Evolutionary conservation across 139 green algal species (phyloP).

Genomic region (Marvania coccoides): DNA sequence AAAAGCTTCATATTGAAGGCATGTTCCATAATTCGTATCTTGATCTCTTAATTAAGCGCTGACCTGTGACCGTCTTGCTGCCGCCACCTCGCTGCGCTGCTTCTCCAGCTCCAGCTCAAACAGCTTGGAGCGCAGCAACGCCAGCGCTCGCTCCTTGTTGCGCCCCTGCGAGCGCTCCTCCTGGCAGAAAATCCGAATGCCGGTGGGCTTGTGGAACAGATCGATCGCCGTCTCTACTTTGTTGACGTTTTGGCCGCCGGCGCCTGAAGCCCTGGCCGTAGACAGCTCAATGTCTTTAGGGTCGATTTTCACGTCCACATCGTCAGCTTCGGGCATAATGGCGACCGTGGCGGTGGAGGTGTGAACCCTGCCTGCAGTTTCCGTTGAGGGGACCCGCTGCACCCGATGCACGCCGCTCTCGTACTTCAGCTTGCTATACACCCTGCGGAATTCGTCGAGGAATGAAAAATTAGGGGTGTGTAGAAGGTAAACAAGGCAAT

Average conservation of each 20-base stretch:
- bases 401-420: slow-evolving; percentile 97
- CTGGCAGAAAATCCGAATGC: slow-evolving; percentile 82
- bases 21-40: no score
- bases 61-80: slow-evolving; percentile 42
- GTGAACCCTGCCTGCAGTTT: slow-evolving; percentile 87
- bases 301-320: slow-evolving; percentile 74
- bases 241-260: slow-evolving; percentile 88
- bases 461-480: background rate
- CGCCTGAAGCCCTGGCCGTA: slow-evolving; percentile 63
- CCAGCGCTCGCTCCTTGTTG: slow-evolving; percentile 88
- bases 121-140: slow-evolving; percentile 79
- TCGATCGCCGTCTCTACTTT: slow-evolving; percentile 97
- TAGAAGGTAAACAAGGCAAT: slow-evolving; percentile 1
- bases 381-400: slow-evolving; percentile 94
- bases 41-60: no score
- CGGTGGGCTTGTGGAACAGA: slow-evolving; percentile 93
- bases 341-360: slow-evolving; percentile 95
- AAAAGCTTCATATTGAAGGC: no score
- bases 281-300: slow-evolving; percentile 74
- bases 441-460: slow-evolving; percentile 6
- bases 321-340: slow-evolving; percentile 80
- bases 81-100: slow-evolving; percentile 69
- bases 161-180: slow-evolving; percentile 87
- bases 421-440: slow-evolving; percentile 94
- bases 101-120: slow-evolving; percentile 92